These are phyloP conservation scores for Bretziella fagacearum DNA, from an alignment of 2,329 filamentous ascomycete species.

Conservation along the genomic window DNA sequence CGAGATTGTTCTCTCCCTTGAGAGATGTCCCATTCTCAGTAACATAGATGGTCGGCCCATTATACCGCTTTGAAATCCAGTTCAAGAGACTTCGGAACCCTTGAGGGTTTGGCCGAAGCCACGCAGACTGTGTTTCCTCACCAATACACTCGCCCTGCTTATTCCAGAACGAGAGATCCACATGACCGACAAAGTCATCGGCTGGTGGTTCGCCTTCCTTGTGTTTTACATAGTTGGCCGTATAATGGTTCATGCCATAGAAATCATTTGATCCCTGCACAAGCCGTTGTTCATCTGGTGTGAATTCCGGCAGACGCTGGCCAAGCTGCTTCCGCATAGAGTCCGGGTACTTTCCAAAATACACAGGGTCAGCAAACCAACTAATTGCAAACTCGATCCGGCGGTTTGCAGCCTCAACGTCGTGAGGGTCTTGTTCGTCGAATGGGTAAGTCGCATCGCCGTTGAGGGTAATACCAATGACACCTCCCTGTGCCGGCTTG, in stretches of 20 bases:
- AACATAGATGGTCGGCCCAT: constrained; percentile 61
- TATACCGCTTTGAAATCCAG: constrained; percentile 65
- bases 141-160: constrained; percentile 61
- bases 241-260: constrained; percentile 92
- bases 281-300: constrained; percentile 52
- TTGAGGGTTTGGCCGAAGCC: constrained; percentile 58
- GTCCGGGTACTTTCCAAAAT: constrained; percentile 67
- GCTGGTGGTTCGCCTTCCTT: constrained; percentile 40
- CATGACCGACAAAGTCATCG: constrained; percentile 57
- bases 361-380: constrained; percentile 81
- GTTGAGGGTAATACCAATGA: constrained; percentile 80
- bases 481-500: constrained; percentile 47
- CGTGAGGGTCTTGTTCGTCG: constrained; percentile 57
- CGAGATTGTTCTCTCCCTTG: constrained; percentile 65
- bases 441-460: constrained; percentile 71
- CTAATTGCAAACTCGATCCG: constrained; percentile 77
- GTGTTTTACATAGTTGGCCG: constrained; percentile 71
- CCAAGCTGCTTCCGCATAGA: constrained; percentile 73
- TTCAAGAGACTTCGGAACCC: constrained; percentile 63
- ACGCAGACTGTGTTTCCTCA: constrained; percentile 64
- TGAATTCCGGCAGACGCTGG: constrained; percentile 57
- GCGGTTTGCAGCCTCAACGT: constrained; percentile 59
- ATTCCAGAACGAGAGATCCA: constrained; percentile 54
- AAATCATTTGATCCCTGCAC: constrained; percentile 81
- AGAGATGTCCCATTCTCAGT: constrained; percentile 80